Evolutionary conservation across 768 basidiomycete species (phyloP).

Genomic region (Sistotremastrum suecicum): DNA sequence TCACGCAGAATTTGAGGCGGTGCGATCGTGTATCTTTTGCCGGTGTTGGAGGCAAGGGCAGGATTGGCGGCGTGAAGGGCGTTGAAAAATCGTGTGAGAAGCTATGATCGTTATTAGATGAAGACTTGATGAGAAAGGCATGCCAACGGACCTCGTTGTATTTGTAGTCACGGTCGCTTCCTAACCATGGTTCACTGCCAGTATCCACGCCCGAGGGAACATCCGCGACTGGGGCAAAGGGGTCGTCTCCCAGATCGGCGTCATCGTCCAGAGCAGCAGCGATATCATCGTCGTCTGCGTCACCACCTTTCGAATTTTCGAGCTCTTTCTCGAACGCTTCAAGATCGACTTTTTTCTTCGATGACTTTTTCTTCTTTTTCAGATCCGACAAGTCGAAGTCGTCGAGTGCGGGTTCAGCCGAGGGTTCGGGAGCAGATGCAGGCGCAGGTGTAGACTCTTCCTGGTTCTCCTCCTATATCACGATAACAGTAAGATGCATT

Average conservation of each 20-base stretch:
- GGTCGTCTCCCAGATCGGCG: constrained; percentile 79
- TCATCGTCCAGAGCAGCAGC: constrained; percentile 53
- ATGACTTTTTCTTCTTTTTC: constrained; percentile 89
- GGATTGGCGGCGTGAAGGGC: constrained; percentile 92
- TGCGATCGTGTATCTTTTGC: constrained; percentile 93
- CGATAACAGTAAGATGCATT: neutral
- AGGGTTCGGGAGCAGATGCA: constrained; percentile 14
- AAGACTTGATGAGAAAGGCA: neutral
- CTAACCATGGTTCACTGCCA: constrained; percentile 80
- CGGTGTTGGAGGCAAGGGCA: constrained; percentile 65
- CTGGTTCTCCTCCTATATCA: constrained; percentile 30
- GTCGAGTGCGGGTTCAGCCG: constrained; percentile 32
- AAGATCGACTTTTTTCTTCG: constrained; percentile 82
- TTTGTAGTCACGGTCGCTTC: constrained; percentile 89
- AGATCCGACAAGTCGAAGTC: constrained; percentile 92
- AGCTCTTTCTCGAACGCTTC: constrained; percentile 94
- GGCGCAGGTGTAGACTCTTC: constrained; percentile 47
- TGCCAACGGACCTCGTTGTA: constrained; percentile 66
- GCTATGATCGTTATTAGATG: constrained; percentile 29
- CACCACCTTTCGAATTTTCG: constrained; percentile 52
- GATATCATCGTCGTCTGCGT: constrained; percentile 40
- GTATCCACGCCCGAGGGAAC: constrained; percentile 49
- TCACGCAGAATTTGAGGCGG: constrained; percentile 90
- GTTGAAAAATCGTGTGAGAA: constrained; percentile 84
- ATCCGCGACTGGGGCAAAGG: constrained; percentile 47